phyloP scores from a whole-genome alignment of 176 grass and related monocot genomes.

The Oryza punctata region DNA sequence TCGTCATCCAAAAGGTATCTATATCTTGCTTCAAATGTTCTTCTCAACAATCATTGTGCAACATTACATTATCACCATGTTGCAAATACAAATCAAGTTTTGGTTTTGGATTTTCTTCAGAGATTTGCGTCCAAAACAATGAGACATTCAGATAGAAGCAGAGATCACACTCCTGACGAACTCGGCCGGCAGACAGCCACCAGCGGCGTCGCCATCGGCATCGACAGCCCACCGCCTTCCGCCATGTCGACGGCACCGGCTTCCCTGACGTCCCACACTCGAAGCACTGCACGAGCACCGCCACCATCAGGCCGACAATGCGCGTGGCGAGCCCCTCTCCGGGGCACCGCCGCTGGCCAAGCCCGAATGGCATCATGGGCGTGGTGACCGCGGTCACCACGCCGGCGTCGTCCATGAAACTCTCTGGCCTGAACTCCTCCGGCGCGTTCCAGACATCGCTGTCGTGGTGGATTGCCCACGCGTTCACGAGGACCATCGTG shows the following conservation, averaged over 20 bases:
- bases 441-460: slow-evolving; percentile 57
- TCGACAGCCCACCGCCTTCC: slow-evolving; percentile 36
- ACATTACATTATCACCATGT: background rate
- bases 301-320: slow-evolving; percentile 43
- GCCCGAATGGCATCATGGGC: slow-evolving; percentile 65
- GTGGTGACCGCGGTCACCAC: background rate
- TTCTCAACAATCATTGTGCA: background rate
- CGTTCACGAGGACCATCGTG: slow-evolving; percentile 73
- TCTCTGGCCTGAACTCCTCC: slow-evolving; percentile 59
- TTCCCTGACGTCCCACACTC: slow-evolving; percentile 45
- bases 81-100: background rate
- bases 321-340: slow-evolving; percentile 59
- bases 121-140: background rate
- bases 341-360: slow-evolving; percentile 57
- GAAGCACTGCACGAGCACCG: slow-evolving; percentile 71
- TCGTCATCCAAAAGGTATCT: background rate
- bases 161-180: slow-evolving; percentile 27
- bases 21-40: background rate
- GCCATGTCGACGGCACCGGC: slow-evolving; percentile 47
- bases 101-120: background rate
- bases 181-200: slow-evolving; percentile 8
- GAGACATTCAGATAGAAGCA: background rate
- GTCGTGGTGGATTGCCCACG: too few species aligned
- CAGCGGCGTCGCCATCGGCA: slow-evolving; percentile 43
- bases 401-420: slow-evolving; percentile 41